These are phyloP conservation scores for Komagataella phaffii DNA, from an alignment of 805 yeast species.

Conservation along the genomic window DNA sequence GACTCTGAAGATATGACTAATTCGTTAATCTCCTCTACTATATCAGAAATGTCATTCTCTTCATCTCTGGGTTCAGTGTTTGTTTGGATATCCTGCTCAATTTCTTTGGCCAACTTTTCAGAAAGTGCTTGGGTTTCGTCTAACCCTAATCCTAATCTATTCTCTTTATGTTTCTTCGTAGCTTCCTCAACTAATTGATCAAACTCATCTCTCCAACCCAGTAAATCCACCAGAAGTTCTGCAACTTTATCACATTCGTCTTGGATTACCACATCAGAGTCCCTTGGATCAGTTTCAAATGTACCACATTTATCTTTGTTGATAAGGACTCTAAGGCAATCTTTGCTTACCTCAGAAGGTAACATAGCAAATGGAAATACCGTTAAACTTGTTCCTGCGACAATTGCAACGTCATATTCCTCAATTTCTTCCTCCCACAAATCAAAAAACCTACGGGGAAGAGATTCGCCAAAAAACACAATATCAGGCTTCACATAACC, in stretches of 20 bases:
- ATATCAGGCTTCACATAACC: constrained; percentile 89
- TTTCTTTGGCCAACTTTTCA: background rate
- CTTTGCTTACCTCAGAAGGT: constrained; percentile 46
- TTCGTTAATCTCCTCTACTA: background rate
- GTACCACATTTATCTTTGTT: constrained; percentile 75
- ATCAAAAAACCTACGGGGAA: constrained; percentile 61
- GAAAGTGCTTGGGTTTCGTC: background rate
- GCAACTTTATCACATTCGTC: constrained; percentile 61
- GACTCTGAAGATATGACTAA: background rate
- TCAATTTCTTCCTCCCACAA: constrained; percentile 47
- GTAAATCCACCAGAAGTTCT: constrained; percentile 29
- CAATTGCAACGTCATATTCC: constrained; percentile 55
- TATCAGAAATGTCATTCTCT: background rate
- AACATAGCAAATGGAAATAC: constrained; percentile 85
- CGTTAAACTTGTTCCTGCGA: constrained; percentile 86
- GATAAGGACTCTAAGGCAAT: constrained; percentile 46
- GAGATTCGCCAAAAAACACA: constrained; percentile 85
- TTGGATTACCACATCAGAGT: constrained; percentile 44
- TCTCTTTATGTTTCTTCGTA: constrained; percentile 5
- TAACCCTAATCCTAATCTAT: background rate
- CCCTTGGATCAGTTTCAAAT: constrained; percentile 37
- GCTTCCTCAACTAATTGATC: constrained; percentile 22
- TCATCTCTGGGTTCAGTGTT: background rate
- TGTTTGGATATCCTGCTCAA: background rate
- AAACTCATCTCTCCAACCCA: constrained; percentile 58